Conservation (phyloP, 2,329 filamentous ascomycete species). For the Pyrenochaeta sp. region DNA sequence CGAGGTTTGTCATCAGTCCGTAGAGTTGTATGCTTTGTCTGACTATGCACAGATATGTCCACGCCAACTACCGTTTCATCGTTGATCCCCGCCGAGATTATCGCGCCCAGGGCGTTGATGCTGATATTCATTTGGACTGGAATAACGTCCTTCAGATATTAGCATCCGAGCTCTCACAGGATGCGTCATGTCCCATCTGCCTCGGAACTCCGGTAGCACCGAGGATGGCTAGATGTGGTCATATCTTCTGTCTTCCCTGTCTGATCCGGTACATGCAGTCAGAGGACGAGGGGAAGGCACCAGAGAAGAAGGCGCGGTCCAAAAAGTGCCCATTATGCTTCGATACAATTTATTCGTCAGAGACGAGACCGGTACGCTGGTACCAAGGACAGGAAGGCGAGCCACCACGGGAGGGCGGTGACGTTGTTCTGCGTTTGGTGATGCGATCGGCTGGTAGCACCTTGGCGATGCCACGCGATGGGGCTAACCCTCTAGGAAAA, state of each 20-base stretch:
- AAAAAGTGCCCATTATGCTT: slow-evolving; percentile 98
- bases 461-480: slow-evolving; percentile 84
- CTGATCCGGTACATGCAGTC: slow-evolving; percentile 96
- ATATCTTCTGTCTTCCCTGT: slow-evolving; percentile 95
- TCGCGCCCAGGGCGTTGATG: slow-evolving; percentile 78
- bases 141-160: slow-evolving; percentile 88
- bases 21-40: too few species aligned
- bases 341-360: slow-evolving; percentile 90
- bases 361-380: slow-evolving; percentile 88
- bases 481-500: slow-evolving; percentile 71
- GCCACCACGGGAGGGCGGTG: slow-evolving; percentile 80
- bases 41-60: slow-evolving; percentile 70
- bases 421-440: slow-evolving; percentile 88
- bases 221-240: slow-evolving; percentile 95
- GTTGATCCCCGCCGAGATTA: slow-evolving; percentile 85
- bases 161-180: slow-evolving; percentile 87
- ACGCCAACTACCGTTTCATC: slow-evolving; percentile 97
- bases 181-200: slow-evolving; percentile 91
- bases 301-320: slow-evolving; percentile 77
- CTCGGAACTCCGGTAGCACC: slow-evolving; percentile 91
- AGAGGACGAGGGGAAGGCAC: slow-evolving; percentile 66
- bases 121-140: slow-evolving; percentile 92
- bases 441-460: slow-evolving; percentile 82
- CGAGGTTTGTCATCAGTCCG: slow-evolving; percentile 67
- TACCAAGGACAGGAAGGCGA: slow-evolving; percentile 87